These are phyloP conservation scores for Saccharomyces cerevisiae DNA, from an alignment of 805 yeast genomes.

Conservation along the genomic window DNA sequence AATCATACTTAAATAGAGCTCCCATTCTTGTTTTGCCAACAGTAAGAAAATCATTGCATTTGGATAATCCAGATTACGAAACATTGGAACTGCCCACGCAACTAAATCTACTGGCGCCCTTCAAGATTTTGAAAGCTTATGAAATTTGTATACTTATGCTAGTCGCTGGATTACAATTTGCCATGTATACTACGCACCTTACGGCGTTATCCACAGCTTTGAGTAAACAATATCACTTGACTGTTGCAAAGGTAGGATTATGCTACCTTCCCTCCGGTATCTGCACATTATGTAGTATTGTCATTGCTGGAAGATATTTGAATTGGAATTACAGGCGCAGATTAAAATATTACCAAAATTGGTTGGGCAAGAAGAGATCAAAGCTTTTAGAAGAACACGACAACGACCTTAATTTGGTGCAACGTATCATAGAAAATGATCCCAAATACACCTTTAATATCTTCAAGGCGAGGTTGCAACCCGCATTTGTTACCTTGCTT, in stretches of 20 bases:
- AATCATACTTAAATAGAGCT: conserved; percentile 33
- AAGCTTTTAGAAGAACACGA: conserved; percentile 14
- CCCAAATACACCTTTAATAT: conserved; percentile 41
- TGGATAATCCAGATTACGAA: conserved; percentile 28
- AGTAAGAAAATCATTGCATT: conserved; percentile 18
- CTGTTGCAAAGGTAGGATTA: conserved; percentile 53
- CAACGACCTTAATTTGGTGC: conserved; percentile 14
- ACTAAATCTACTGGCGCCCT: conserved; percentile 32
- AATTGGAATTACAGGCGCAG: conserved; percentile 36
- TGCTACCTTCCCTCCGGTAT: conserved; percentile 70
- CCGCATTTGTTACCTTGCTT: conserved; percentile 37
- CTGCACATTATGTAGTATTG: conserved; percentile 54
- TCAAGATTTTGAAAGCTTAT: conserved; percentile 35
- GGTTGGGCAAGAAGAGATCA: conserved; percentile 14
- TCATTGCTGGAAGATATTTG: conserved; percentile 48
- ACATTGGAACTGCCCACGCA: conserved; percentile 21
- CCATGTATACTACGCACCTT: conserved; percentile 62
- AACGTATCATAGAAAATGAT: conserved; percentile 17
- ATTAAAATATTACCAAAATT: conserved; percentile 14
- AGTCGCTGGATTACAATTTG: conserved; percentile 55
- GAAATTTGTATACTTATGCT: conserved; percentile 43
- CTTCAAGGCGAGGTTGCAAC: conserved; percentile 46
- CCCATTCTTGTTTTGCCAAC: conserved; percentile 33
- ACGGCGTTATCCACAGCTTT: conserved; percentile 57
- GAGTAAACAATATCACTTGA: conserved; percentile 40